phyloP scores from a whole-genome alignment of 371 early-diverging fungal species.

The Smittium mucronatum region DNA sequence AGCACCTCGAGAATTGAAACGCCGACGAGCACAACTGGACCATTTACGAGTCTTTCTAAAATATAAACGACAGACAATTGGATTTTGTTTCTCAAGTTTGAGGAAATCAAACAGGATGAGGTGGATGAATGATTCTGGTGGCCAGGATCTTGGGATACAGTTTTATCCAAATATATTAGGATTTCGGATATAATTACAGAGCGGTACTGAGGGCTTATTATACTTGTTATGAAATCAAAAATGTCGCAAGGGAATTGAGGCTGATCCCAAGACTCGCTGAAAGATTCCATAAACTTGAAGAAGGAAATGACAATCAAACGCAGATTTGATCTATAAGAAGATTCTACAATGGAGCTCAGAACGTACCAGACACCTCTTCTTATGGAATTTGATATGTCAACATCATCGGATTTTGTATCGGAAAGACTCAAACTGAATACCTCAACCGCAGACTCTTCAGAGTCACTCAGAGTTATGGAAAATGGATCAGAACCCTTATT shows the following conservation, averaged over 20 bases:
- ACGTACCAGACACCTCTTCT: conserved; percentile 9
- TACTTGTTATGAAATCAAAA: conserved; percentile 16
- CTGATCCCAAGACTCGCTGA: conserved; percentile 21
- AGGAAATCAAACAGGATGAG: neutral
- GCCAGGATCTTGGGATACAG: conserved; percentile 24
- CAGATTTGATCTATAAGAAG: conserved; percentile 29
- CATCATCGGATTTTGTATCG: neutral
- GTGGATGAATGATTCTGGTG: conserved; percentile 8
- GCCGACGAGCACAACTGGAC: conserved; percentile 42
- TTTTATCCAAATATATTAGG: conserved; percentile 17
- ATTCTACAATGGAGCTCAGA: conserved; percentile 21
- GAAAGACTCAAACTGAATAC: neutral
- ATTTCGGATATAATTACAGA: conserved; percentile 32
- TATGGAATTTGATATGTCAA: neutral
- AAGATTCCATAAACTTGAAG: conserved; percentile 23
- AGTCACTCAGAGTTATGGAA: neutral
- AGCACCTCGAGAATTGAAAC: conserved; percentile 71
- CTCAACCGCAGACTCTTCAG: neutral
- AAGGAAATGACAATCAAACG: conserved; percentile 24
- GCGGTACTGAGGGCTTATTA: conserved; percentile 28
- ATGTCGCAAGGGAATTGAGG: conserved; percentile 19
- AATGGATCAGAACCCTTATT: neutral
- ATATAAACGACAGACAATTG: conserved; percentile 20
- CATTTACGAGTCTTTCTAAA: conserved; percentile 23
- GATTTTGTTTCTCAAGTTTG: neutral